Evolutionary conservation across 257 asterid genomes (phyloP).

Genomic region (Solanum clarkiae): DNA sequence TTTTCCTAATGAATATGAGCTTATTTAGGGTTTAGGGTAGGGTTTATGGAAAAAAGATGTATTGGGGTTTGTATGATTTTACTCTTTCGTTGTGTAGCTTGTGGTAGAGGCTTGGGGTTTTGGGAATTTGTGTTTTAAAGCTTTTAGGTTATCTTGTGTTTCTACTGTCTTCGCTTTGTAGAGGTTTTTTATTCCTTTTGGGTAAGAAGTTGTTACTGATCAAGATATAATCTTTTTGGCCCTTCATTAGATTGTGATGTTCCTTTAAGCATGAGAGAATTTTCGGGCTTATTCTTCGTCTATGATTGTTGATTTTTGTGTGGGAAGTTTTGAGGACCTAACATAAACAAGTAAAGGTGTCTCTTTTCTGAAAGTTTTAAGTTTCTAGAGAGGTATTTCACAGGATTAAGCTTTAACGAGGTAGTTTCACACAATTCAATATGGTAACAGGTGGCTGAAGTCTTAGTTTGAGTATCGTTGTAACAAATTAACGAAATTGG

Average conservation of each 20-base stretch:
- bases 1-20: background rate
- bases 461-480: background rate
- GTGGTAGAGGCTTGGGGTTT: constrained; percentile 9
- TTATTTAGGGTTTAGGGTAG: background rate
- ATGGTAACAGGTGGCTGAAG: background rate
- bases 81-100: background rate
- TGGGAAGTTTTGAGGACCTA: background rate
- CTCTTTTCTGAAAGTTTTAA: background rate
- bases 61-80: background rate
- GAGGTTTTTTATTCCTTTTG: background rate
- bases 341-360: background rate
- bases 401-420: background rate
- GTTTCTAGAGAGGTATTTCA: background rate
- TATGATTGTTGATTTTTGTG: background rate
- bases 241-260: background rate
- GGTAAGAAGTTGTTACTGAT: background rate
- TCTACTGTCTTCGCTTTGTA: background rate
- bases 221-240: background rate
- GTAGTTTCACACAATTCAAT: background rate
- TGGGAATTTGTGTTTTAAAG: background rate
- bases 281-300: background rate
- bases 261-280: background rate
- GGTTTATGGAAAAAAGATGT: background rate
- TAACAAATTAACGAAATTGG: background rate
- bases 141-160: background rate